Evolutionary conservation across 176 grass and related monocot genomes (phyloP).

Genomic region (Carex littledalei): DNA sequence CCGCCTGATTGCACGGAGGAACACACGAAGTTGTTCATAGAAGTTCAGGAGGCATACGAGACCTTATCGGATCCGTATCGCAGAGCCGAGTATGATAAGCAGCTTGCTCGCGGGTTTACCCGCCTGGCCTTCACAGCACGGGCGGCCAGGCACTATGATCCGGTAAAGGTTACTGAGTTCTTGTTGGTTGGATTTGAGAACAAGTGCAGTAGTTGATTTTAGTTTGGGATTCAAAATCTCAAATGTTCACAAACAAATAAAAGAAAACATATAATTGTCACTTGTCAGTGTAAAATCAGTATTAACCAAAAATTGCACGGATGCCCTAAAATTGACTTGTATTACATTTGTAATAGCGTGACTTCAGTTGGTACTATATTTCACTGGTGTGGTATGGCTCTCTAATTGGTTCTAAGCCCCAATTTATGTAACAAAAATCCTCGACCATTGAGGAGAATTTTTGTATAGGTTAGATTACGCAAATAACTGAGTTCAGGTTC

Average conservation of each 20-base stretch:
- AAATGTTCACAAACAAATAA: not conserved
- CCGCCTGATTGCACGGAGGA: conserved; percentile 37
- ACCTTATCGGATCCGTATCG: conserved; percentile 52
- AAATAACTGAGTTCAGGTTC: not conserved
- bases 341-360: not conserved
- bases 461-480: not conserved
- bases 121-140: conserved; percentile 7
- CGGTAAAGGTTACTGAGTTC: not conserved
- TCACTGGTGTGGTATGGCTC: not conserved
- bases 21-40: conserved; percentile 53
- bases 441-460: not conserved
- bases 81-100: conserved; percentile 40
- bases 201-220: not conserved
- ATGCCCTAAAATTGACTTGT: not conserved
- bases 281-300: not conserved
- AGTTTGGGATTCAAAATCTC: not conserved
- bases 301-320: not conserved
- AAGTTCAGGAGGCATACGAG: conserved; percentile 72
- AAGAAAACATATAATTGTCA: not conserved
- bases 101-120: conserved; percentile 21
- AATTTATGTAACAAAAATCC: not conserved
- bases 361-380: not conserved
- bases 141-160: not conserved
- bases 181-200: not conserved
- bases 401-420: not conserved